Evolutionary conservation across 2,329 filamentous ascomycete genomes (phyloP).

Genomic region (Claviceps monticola): DNA sequence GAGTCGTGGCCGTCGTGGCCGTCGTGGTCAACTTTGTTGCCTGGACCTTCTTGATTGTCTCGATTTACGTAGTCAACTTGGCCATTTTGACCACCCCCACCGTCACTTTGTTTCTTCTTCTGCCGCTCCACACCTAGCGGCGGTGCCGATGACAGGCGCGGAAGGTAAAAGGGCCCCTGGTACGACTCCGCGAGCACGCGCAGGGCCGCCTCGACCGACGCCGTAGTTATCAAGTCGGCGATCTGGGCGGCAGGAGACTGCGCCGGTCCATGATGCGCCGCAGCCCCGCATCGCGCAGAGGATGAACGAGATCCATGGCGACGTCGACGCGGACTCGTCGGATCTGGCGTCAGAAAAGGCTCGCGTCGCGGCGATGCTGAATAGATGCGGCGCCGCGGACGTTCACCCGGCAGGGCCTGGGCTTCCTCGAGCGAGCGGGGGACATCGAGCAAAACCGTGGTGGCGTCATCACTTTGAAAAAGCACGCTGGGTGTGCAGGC

Average conservation of each 20-base stretch:
- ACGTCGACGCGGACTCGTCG: slow-evolving; percentile 7
- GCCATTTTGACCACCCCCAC: too few species aligned
- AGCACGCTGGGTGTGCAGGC: slow-evolving; percentile 15
- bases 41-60: background rate
- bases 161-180: slow-evolving; percentile 31
- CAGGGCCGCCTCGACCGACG: slow-evolving; percentile 31
- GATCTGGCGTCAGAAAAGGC: slow-evolving; percentile 40
- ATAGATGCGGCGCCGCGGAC: slow-evolving; percentile 26
- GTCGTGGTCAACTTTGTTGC: background rate
- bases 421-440: slow-evolving; percentile 54
- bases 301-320: background rate
- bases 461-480: slow-evolving; percentile 20
- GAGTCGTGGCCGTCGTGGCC: background rate
- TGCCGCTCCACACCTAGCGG: background rate
- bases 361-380: slow-evolving; percentile 28
- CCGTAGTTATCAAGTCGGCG: slow-evolving; percentile 39
- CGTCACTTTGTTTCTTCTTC: background rate
- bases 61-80: background rate
- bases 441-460: slow-evolving; percentile 51
- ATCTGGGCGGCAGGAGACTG: slow-evolving; percentile 32
- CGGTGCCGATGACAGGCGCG: slow-evolving; percentile 18
- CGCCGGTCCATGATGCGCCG: slow-evolving; percentile 17
- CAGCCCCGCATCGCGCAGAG: background rate
- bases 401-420: slow-evolving; percentile 34
- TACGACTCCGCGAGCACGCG: slow-evolving; percentile 20